phyloP scores from a whole-genome alignment of 2,329 filamentous ascomycete species.

The Cladosporium velox region DNA sequence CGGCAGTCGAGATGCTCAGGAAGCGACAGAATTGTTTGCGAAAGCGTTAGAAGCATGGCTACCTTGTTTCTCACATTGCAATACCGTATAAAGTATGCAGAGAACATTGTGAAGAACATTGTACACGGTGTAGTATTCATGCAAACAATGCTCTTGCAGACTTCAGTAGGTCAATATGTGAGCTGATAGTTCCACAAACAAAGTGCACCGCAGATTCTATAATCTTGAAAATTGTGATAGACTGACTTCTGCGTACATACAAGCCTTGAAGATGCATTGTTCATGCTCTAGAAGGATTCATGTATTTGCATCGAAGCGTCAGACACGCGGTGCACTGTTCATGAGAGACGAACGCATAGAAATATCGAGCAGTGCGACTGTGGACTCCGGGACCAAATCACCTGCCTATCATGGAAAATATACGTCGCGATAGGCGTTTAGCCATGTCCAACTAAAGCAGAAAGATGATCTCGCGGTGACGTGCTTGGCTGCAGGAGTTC shows the following conservation, averaged over 20 bases:
- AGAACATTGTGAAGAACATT: not conserved
- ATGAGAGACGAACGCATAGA: not conserved
- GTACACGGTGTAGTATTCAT: not conserved
- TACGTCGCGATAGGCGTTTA: not conserved
- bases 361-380: not conserved
- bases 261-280: not conserved
- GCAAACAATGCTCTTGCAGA: not conserved
- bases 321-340: not conserved
- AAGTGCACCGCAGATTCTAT: too few relatives aligned
- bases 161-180: too few relatives aligned
- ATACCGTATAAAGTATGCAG: not conserved
- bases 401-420: not conserved
- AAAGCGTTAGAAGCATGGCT: conserved; percentile 28
- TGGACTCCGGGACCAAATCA: not conserved
- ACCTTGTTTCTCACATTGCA: conserved; percentile 24
- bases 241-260: not conserved
- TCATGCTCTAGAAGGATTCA: not conserved
- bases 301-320: not conserved
- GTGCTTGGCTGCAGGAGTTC: not conserved
- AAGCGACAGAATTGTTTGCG: conserved; percentile 24
- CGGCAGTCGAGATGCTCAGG: conserved; percentile 23
- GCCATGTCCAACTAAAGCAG: not conserved
- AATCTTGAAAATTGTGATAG: not conserved
- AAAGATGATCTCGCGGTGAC: not conserved
- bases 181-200: too few relatives aligned